Conservation (phyloP, 164 flowering plant genomes). For the Santalum album region DNA sequence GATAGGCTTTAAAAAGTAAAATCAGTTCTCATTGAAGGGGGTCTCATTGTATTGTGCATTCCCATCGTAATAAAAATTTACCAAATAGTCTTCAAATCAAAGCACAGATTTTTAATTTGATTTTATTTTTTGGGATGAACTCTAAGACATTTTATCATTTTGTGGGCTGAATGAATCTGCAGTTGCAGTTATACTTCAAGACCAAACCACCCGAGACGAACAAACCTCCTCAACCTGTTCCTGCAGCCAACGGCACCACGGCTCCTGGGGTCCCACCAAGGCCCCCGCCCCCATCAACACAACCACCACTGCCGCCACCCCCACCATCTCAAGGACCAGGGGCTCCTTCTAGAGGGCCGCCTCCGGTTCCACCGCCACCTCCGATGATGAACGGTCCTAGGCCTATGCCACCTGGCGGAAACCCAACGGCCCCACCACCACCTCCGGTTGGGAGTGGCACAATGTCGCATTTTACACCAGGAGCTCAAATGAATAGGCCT, state of each 20-base stretch:
- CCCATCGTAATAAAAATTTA: no score
- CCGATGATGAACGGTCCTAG: conserved; percentile 69
- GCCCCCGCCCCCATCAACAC: conserved; percentile 62
- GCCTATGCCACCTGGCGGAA: conserved; percentile 91
- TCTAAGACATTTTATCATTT: neutral
- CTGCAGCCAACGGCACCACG: conserved; percentile 53
- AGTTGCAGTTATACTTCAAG: conserved; percentile 94
- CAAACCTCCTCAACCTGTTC: conserved; percentile 55
- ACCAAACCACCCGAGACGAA: conserved; percentile 74
- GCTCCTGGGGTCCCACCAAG: conserved; percentile 63
- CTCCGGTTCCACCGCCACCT: conserved; percentile 62
- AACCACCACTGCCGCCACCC: conserved; percentile 54
- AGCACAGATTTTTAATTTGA: neutral
- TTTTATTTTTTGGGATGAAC: neutral
- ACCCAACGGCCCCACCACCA: conserved; percentile 68
- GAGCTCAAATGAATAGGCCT: conserved; percentile 46
- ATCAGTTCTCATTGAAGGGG: no score
- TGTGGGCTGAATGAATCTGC: conserved; percentile 12
- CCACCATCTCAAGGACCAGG: conserved; percentile 47
- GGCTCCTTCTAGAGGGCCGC: conserved; percentile 46
- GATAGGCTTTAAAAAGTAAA: no score
- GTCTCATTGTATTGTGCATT: no score
- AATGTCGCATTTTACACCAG: conserved; percentile 73
- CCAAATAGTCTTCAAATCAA: no score
- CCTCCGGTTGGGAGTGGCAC: conserved; percentile 67